A percentile compares a stretch with the other conserved stretches of the same genome.
Conservation (phyloP, 805 yeast species). For the Lipomyces mesembrius region DNA sequence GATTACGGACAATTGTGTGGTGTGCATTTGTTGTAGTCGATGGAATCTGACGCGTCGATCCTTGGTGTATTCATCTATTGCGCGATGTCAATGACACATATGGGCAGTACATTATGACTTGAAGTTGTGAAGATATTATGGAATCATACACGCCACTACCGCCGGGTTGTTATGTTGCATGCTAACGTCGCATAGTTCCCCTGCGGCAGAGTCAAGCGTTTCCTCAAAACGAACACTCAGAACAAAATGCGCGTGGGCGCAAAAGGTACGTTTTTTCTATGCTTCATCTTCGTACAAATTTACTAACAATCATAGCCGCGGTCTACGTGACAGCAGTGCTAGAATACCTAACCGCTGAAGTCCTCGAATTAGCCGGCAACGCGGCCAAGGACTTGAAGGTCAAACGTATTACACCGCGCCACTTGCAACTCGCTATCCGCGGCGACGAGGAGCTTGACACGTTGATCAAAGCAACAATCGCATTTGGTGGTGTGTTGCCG, state of each 20-base stretch:
- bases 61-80: too few relatives aligned
- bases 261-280: slow-evolving; percentile 49
- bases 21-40: neutral
- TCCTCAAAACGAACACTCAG: slow-evolving; percentile 87
- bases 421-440: slow-evolving; percentile 93
- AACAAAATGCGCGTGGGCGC: slow-evolving; percentile 83
- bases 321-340: slow-evolving; percentile 95
- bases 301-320: slow-evolving; percentile 58
- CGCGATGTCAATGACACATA: neutral
- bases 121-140: neutral
- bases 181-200: slow-evolving; percentile 66
- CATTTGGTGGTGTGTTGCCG: slow-evolving; percentile 97
- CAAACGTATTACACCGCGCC: slow-evolving; percentile 97
- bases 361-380: slow-evolving; percentile 96
- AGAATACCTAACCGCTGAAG: slow-evolving; percentile 97
- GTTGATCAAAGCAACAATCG: slow-evolving; percentile 91
- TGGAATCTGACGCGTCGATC: neutral
- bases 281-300: neutral
- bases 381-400: slow-evolving; percentile 97
- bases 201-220: slow-evolving; percentile 98
- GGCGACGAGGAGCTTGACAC: slow-evolving; percentile 98
- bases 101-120: neutral
- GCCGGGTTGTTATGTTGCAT: neutral
- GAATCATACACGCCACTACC: neutral
- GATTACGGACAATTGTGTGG: neutral